Evolutionary conservation across 2,329 filamentous ascomycete genomes (phyloP), one percentile per base, ranked within the genome.

Genomic region (Penicillium frequentans): DNA sequence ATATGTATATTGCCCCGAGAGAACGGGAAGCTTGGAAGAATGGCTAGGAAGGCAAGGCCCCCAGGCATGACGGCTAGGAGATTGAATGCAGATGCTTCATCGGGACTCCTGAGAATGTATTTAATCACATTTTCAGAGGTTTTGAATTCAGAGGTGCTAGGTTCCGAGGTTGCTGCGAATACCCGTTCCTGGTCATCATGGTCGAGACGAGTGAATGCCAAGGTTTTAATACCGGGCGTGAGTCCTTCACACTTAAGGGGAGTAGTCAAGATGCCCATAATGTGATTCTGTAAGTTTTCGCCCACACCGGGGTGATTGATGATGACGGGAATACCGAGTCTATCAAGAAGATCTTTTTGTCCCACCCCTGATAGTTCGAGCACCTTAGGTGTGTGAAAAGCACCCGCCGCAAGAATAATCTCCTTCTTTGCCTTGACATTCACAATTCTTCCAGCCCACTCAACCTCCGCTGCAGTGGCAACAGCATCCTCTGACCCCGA

Each of bases 301-400:
- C 82, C 82, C 1, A 84, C 82, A 0, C 77, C 79, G 0, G 81
- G 79, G 0, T 81, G 70, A 49, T 83, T 74, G 1, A 76, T 68
- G 0, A 82, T 55, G 0, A 77, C 62, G 0, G 70, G 59, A n/a
- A 84, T 79, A 0, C 68, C 68, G 16, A 77, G 68, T 5, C 60
- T 59, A 0, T 68, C 51, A 6, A 84, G 64, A 1, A 77, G 61
- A 3, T 67, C 62, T 13, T 65, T 61, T 5, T 73, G 68, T 0
- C 82, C 82, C 8, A 84, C 74, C 1, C 81, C 81, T n/a, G 80
- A 82, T 2, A 81, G 69, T 60, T 82, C 77, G 0, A 84, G 72
- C 4, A 84, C 66, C 48, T 81, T 75, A 1, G 68, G 33, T 71
- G 80, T 19, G 69, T 81, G 61, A 21, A 79, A 67, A 0, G 71